Conservation (phyloP, 148 eudicot species). For the Selenicereus undatus region DNA sequence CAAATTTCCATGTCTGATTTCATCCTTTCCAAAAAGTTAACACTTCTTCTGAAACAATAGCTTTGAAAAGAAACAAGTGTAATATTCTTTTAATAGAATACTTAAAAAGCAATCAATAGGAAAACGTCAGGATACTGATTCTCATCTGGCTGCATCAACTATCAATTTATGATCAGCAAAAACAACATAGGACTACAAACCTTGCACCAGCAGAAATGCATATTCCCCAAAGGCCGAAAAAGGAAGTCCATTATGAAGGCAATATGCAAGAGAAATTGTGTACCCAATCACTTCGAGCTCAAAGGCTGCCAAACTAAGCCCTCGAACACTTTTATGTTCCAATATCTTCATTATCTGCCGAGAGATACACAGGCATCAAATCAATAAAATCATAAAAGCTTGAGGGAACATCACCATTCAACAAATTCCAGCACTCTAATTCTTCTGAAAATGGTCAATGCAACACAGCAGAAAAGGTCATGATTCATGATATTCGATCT, state of each 20-base stretch:
- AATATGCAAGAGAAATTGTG: slow-evolving; percentile 88
- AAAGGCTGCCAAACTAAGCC: slow-evolving; percentile 73
- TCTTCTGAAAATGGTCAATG: background rate
- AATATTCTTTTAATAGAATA: background rate
- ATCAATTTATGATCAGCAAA: background rate
- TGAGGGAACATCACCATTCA: background rate
- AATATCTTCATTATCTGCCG: slow-evolving; percentile 75
- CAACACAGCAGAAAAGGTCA: background rate
- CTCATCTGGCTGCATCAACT: background rate
- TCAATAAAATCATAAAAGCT: background rate
- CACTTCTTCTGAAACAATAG: background rate
- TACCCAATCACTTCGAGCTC: slow-evolving; percentile 97
- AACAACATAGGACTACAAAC: slow-evolving; percentile 25
- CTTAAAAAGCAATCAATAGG: background rate
- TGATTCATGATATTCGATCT: background rate
- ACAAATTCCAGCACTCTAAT: background rate
- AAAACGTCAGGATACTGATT: background rate
- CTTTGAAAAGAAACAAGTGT: background rate
- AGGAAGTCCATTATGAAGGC: slow-evolving; percentile 95
- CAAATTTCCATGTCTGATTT: background rate
- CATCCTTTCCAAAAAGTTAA: background rate
- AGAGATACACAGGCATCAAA: slow-evolving; percentile 9
- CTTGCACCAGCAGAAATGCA: slow-evolving; percentile 82
- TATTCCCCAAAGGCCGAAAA: slow-evolving; percentile 95
- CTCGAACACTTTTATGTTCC: slow-evolving; percentile 70